Conservation (phyloP, 306 rosid genomes). For the Herpetospermum pedunculosum region DNA sequence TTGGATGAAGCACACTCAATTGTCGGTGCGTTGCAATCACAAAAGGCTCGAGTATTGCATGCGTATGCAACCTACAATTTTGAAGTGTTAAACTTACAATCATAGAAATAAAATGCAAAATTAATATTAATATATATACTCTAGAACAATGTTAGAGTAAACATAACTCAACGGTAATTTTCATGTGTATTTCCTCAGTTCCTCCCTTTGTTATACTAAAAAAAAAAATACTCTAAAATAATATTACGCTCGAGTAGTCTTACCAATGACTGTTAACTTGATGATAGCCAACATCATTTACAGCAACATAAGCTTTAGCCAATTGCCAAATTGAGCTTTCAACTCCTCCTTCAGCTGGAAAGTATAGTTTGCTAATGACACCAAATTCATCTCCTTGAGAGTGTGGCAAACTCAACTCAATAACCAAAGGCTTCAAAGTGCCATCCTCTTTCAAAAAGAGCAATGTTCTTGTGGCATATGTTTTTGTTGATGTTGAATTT, state of each 20-base stretch:
- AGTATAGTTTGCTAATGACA: conserved; percentile 42
- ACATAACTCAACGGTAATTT: no score
- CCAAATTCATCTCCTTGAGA: conserved; percentile 46
- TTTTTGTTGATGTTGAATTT: conserved; percentile 51
- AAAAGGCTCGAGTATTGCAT: conserved; percentile 71
- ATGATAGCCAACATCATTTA: conserved; percentile 63
- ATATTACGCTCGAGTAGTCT: no score
- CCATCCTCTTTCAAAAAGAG: conserved; percentile 50
- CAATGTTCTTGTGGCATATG: conserved; percentile 60
- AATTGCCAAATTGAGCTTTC: conserved; percentile 60
- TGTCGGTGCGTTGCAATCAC: conserved; percentile 64
- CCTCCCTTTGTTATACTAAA: no score
- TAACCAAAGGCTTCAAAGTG: conserved; percentile 63
- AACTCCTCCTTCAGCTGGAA: conserved; percentile 37
- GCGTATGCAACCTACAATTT: conserved; percentile 65
- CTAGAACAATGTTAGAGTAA: no score
- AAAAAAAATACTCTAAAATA: no score
- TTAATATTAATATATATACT: no score
- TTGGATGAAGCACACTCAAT: conserved; percentile 76
- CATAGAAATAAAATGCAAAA: no score
- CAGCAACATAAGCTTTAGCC: conserved; percentile 71
- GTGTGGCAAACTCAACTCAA: conserved; percentile 75
- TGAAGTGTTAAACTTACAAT: no score
- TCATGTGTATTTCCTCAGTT: no score
- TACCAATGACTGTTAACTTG: conserved; percentile 79